Evolutionary conservation across 768 basidiomycete genomes (phyloP).

Genomic region (Tubosaeta brunneosetosa): DNA sequence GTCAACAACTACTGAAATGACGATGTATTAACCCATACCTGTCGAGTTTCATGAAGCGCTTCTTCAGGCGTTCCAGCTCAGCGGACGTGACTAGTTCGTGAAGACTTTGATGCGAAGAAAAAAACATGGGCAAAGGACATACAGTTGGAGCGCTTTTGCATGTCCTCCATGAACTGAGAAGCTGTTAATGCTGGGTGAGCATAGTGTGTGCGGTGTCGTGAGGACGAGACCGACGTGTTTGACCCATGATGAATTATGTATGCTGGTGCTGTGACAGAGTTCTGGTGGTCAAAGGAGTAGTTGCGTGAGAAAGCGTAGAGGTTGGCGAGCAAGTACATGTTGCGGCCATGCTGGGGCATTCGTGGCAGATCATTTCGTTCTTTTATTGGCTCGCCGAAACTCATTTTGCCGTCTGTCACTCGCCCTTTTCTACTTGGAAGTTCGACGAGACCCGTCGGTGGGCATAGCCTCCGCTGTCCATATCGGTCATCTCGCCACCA

Average conservation of each 20-base stretch:
- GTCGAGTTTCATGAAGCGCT: slow-evolving; percentile 99
- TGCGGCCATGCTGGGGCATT: slow-evolving; percentile 17
- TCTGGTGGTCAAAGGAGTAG: background rate
- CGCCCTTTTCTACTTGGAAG: slow-evolving; percentile 23
- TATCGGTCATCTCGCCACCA: slow-evolving; percentile 9
- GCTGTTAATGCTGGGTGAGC: slow-evolving; percentile 38
- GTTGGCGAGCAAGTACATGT: slow-evolving; percentile 11
- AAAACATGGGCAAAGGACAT: slow-evolving; percentile 32
- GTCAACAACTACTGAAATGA: background rate
- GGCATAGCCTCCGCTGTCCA: slow-evolving; percentile 18
- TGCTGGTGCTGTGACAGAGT: too few species aligned
- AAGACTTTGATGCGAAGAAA: slow-evolving; percentile 6
- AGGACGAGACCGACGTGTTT: slow-evolving; percentile 59
- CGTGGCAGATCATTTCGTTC: slow-evolving; percentile 1
- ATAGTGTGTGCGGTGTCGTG: background rate
- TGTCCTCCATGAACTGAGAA: slow-evolving; percentile 96
- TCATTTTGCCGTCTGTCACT: slow-evolving; percentile 4
- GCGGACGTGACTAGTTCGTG: slow-evolving; percentile 74
- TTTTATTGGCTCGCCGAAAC: slow-evolving; percentile 4
- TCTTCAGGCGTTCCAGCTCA: slow-evolving; percentile 94
- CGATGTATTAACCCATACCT: slow-evolving; percentile 45
- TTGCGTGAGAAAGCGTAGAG: slow-evolving; percentile 20
- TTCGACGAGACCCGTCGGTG: slow-evolving; percentile 13
- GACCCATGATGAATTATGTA: slow-evolving; percentile 54
- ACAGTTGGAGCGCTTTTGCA: slow-evolving; percentile 98